These are phyloP conservation scores for Fusarium nurragi DNA, from an alignment of 2,329 filamentous ascomycete species.

Conservation along the genomic window DNA sequence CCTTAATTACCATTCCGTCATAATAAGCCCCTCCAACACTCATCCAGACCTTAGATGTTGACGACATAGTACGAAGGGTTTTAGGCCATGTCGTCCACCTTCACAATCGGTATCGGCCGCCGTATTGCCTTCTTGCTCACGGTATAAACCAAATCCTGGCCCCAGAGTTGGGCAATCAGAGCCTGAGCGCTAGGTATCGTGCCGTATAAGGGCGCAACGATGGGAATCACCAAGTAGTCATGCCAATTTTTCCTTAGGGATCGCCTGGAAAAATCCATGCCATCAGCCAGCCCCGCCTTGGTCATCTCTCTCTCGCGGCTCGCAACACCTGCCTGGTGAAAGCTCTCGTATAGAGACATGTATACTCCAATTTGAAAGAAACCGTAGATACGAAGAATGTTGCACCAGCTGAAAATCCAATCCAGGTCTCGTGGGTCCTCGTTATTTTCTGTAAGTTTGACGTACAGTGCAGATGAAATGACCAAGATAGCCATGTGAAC, in stretches of 20 bases:
- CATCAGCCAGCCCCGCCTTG: constrained; percentile 69
- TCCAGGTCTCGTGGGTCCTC: constrained; percentile 62
- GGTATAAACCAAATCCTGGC: constrained; percentile 72
- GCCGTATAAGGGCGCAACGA: constrained; percentile 74
- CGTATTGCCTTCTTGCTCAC: constrained; percentile 75
- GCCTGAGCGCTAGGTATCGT: constrained; percentile 74
- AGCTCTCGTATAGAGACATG: constrained; percentile 73
- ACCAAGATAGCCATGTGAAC: constrained; percentile 73
- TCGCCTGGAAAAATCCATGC: constrained; percentile 72
- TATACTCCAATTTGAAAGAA: constrained; percentile 71
- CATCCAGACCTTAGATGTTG: not conserved
- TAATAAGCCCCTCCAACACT: not conserved
- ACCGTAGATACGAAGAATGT: constrained; percentile 66
- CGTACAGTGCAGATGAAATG: constrained; percentile 69
- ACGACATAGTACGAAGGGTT: not conserved
- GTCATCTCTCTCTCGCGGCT: constrained; percentile 73
- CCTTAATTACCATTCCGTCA: not conserved
- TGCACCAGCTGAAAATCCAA: constrained; percentile 70
- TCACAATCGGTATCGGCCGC: constrained; percentile 58
- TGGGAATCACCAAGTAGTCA: constrained; percentile 72
- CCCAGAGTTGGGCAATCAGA: constrained; percentile 76
- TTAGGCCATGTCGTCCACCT: constrained; percentile 58
- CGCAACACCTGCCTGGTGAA: constrained; percentile 69
- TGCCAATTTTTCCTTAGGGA: constrained; percentile 63
- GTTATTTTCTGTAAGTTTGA: constrained; percentile 61